phyloP scores from a whole-genome alignment of 371 early-diverging fungal species.

The Lichtheimia ramosa region DNA sequence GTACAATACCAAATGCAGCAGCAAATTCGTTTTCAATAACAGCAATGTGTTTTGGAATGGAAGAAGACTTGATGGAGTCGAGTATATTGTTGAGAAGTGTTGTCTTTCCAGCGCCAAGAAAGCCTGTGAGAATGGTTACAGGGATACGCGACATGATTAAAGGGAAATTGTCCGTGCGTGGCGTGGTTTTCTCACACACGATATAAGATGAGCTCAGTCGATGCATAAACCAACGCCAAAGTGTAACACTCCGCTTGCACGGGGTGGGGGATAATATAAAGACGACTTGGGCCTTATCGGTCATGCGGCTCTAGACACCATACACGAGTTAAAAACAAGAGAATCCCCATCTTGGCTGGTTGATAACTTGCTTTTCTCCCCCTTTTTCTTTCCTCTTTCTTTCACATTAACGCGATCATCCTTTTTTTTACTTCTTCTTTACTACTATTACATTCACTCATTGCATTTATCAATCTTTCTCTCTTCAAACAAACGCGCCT shows the following conservation, averaged over 20 bases:
- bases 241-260: too few species aligned
- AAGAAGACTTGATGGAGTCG: slow-evolving; percentile 10
- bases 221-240: too few species aligned
- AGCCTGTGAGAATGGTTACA: slow-evolving; percentile 31
- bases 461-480: too few species aligned
- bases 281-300: too few species aligned
- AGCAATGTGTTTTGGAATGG: slow-evolving; percentile 28
- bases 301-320: too few species aligned
- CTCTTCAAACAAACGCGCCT: too few species aligned
- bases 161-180: too few species aligned
- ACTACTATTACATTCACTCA: not conserved
- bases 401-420: not conserved
- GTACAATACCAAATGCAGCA: slow-evolving; percentile 37
- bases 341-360: too few species aligned
- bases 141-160: slow-evolving; percentile 14
- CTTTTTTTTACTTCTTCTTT: not conserved
- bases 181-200: too few species aligned
- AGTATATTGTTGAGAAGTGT: slow-evolving; percentile 37
- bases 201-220: too few species aligned
- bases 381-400: not conserved
- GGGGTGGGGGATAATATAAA: too few species aligned
- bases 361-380: not conserved
- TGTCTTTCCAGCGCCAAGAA: slow-evolving; percentile 32
- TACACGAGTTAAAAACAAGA: too few species aligned
- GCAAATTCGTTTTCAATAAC: slow-evolving; percentile 48